phyloP scores from a whole-genome alignment of 2,329 filamentous ascomycete genomes.

The Nemania sp. region DNA sequence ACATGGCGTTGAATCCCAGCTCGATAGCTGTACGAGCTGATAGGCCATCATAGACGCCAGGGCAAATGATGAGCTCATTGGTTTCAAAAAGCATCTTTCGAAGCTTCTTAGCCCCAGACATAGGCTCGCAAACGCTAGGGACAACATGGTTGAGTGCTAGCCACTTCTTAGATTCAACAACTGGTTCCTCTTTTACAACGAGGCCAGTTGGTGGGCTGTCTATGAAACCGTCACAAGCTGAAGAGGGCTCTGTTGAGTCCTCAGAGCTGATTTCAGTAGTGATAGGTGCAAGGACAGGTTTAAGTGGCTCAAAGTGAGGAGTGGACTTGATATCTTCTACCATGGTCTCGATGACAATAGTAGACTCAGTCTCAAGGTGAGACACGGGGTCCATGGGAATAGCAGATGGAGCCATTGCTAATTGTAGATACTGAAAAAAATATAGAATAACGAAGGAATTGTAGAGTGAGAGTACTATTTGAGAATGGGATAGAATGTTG shows the following conservation, averaged over 20 bases:
- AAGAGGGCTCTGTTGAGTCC: slow-evolving; percentile 29
- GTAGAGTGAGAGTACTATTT: slow-evolving; percentile 6
- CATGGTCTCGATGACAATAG: slow-evolving; percentile 38
- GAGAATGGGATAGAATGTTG: not conserved
- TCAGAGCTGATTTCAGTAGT: slow-evolving; percentile 31
- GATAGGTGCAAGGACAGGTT: slow-evolving; percentile 32
- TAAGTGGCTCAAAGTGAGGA: slow-evolving; percentile 38
- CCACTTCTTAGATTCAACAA: slow-evolving; percentile 19
- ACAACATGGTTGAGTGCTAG: slow-evolving; percentile 43
- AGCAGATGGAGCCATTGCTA: slow-evolving; percentile 39
- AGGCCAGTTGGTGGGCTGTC: slow-evolving; percentile 21
- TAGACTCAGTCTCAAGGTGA: slow-evolving; percentile 40
- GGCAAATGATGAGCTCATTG: slow-evolving; percentile 56
- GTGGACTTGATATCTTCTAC: slow-evolving; percentile 33
- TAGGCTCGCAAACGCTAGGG: slow-evolving; percentile 43
- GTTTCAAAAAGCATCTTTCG: slow-evolving; percentile 50
- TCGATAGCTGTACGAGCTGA: slow-evolving; percentile 62
- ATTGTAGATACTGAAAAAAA: not conserved
- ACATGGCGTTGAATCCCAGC: slow-evolving; percentile 61
- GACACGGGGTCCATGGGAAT: slow-evolving; percentile 36
- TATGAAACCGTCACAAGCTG: slow-evolving; percentile 35
- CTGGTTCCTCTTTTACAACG: slow-evolving; percentile 9
- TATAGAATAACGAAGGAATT: not conserved
- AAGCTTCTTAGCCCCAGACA: slow-evolving; percentile 51
- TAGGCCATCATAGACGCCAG: slow-evolving; percentile 64